Evolutionary conservation across 176 grass and related monocot genomes (phyloP), one percentile per base, ranked within the genome.

Genomic region (Musa beccarii): DNA sequence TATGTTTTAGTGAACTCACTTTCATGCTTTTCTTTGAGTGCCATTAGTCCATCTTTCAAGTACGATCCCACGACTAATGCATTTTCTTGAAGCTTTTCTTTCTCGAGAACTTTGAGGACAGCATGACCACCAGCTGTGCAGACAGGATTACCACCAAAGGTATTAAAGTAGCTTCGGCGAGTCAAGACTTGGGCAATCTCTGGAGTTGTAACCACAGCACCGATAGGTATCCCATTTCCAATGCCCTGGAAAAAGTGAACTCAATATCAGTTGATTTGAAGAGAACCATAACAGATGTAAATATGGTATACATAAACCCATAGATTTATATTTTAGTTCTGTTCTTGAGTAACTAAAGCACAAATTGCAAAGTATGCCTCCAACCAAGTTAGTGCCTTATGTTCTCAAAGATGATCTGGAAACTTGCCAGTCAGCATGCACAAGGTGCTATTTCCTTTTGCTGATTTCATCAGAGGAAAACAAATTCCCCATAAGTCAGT

Each of bases 21-120:
- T 22, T 81, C 80, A 84, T 98, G 82, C 69, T 93, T 98, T 55
- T 90, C 85, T 80, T 98, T 80, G 62, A 98, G 86, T 13, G 61
- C 51, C 13, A 64, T 70, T 22, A 98, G 88, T 2, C 74, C 75
- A 22, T 93, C 88, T 83, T 93, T 98, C 77, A 98, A 76, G 29
- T 98, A 86, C 15, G 94, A 91, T 61, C 94, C 94, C 51, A 97
- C 86, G 66, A 80, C 56, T 29, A 85, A 79, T 1, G 94, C 94
- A 56, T 97, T 97, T 76, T 97, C 88, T 77, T 97, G 90, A 51
- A 97, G 88, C 75, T 93, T 97, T 75, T 97, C 90, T 75, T 97
- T 91, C 78, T 97, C 94, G 17, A 97, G 75, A 21, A 97, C 94
- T 69, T 91, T 89, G 59, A 97, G 90, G 66, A 97, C 94, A 4